phyloP scores from a whole-genome alignment of 345 rosid species.

The Atalantia buxifolia region DNA sequence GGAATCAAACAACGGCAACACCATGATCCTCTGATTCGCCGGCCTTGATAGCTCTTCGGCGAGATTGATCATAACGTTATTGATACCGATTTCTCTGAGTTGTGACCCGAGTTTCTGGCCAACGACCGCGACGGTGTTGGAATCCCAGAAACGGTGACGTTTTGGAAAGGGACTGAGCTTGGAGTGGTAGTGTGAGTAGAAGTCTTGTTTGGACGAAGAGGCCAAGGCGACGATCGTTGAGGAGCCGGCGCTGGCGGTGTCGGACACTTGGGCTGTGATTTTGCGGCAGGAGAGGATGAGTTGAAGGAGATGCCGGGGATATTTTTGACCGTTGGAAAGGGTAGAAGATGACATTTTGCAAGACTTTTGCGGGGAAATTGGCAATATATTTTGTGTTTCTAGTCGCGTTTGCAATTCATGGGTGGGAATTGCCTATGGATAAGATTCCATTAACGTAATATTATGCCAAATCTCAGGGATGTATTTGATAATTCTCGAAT shows the following conservation, averaged over 20 bases:
- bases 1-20: conserved; percentile 69
- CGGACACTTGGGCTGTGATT: conserved; percentile 77
- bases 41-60: conserved; percentile 75
- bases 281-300: conserved; percentile 76
- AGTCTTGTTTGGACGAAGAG: conserved; percentile 76
- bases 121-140: conserved; percentile 67
- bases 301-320: conserved; percentile 67
- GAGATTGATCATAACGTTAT: conserved; percentile 45
- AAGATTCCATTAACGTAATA: not conserved
- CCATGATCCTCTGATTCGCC: conserved; percentile 53
- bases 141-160: conserved; percentile 54
- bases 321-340: not conserved
- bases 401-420: no score
- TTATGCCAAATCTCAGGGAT: not conserved
- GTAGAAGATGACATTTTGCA: not conserved
- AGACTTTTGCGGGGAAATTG: not conserved
- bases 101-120: conserved; percentile 85
- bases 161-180: conserved; percentile 60
- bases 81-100: conserved; percentile 60
- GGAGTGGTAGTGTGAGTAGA: conserved; percentile 57
- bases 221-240: conserved; percentile 86
- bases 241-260: conserved; percentile 28
- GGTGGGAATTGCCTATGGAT: rapidly evolving
- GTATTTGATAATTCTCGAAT: not conserved
- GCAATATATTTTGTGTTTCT: not conserved